phyloP scores from a whole-genome alignment of 495 filamentous ascomycete genomes.

The Aspergillus biplanus region DNA sequence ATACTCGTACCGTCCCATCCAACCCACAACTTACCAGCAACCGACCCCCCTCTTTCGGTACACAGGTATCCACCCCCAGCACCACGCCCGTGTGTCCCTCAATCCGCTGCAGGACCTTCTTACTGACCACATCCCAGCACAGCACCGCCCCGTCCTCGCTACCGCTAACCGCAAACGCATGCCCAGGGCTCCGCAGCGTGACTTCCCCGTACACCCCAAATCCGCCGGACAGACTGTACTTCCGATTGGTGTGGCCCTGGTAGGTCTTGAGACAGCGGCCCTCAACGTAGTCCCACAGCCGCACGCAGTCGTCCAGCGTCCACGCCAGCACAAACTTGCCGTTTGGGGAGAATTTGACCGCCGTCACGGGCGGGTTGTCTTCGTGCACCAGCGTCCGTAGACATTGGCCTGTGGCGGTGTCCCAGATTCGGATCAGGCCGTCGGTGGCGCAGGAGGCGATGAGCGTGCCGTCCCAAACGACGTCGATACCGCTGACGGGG shows the following conservation, averaged over 20 bases:
- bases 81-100: constrained; percentile 80
- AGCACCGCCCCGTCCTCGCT: constrained; percentile 86
- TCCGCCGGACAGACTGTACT: constrained; percentile 78
- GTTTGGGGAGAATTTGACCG: constrained; percentile 90
- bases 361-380: constrained; percentile 90
- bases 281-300: constrained; percentile 92
- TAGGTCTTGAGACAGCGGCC: constrained; percentile 94
- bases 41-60: constrained; percentile 35
- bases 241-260: constrained; percentile 86
- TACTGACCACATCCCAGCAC: constrained; percentile 87
- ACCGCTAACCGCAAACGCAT: constrained; percentile 74
- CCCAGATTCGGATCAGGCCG: constrained; percentile 91
- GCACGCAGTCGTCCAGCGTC: constrained; percentile 85
- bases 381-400: constrained; percentile 93
- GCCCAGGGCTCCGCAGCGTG: constrained; percentile 36
- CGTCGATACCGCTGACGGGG: constrained; percentile 90
- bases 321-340: constrained; percentile 90
- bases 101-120: constrained; percentile 74
- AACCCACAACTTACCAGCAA: constrained; percentile 65
- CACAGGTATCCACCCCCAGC: constrained; percentile 74
- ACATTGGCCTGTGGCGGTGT: constrained; percentile 94
- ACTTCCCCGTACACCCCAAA: constrained; percentile 67
- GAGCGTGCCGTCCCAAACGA: constrained; percentile 88
- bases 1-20: constrained; percentile 67
- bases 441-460: constrained; percentile 88